Evolutionary conservation across 1,284 basidiomycete species (phyloP).

Genomic region (Moesziomyces antarcticus): DNA sequence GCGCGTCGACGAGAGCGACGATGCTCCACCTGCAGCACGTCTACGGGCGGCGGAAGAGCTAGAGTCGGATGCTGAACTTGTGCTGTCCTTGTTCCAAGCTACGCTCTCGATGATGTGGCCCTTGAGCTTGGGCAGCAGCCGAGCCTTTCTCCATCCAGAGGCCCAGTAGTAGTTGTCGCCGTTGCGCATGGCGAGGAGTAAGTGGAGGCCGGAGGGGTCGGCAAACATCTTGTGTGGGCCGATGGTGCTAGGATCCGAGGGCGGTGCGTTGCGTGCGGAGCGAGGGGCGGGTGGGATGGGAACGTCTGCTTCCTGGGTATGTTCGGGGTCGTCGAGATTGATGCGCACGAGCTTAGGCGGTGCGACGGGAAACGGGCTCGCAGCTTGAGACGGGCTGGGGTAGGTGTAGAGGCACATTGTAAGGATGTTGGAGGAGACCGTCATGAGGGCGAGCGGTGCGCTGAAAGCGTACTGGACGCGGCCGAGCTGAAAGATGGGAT

Average conservation of each 20-base stretch:
- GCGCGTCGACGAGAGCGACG: constrained; percentile 71
- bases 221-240: constrained; percentile 60
- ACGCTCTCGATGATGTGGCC: constrained; percentile 85
- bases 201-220: constrained; percentile 90
- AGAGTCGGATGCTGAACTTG: background rate
- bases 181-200: constrained; percentile 83
- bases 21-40: constrained; percentile 5
- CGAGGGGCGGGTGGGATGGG: constrained; percentile 55
- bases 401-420: constrained; percentile 63
- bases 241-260: constrained; percentile 44
- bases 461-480: constrained; percentile 65
- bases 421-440: constrained; percentile 62
- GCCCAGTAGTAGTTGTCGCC: constrained; percentile 90
- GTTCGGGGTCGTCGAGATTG: constrained; percentile 64
- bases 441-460: constrained; percentile 59
- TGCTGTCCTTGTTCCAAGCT: constrained; percentile 78
- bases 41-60: constrained; percentile 7
- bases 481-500: constrained; percentile 65
- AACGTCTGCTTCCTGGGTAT: constrained; percentile 59
- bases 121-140: constrained; percentile 73
- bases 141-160: constrained; percentile 59
- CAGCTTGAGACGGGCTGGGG: constrained; percentile 18
- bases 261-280: constrained; percentile 40
- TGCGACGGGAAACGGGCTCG: constrained; percentile 25
- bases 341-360: constrained; percentile 61